A percentile compares a stretch with the other conserved stretches of the same genome.
phyloP scores from a whole-genome alignment of 1,139 yeast species.

The Yamadazyma sp. region DNA sequence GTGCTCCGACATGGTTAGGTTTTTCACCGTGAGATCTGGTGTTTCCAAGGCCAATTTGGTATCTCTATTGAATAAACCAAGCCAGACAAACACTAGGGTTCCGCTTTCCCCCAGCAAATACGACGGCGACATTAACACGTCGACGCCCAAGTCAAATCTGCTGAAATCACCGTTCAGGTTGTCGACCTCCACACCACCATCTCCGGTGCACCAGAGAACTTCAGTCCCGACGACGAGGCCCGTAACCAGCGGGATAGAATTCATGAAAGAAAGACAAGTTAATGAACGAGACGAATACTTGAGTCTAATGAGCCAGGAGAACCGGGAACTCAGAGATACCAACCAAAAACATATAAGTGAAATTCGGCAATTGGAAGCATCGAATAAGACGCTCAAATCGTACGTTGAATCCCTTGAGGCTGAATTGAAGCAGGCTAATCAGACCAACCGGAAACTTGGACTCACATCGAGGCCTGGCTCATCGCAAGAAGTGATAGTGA shows the following conservation, averaged over 20 bases:
- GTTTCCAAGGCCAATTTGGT: constrained; percentile 15
- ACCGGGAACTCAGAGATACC: constrained; percentile 10
- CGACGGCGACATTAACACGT: not conserved
- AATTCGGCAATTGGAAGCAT: constrained; percentile 21
- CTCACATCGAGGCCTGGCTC: not conserved
- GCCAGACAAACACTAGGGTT: not conserved
- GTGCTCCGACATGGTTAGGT: constrained; percentile 21
- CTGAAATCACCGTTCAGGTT: no score
- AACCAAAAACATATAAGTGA: constrained; percentile 11
- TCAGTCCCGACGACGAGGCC: constrained; percentile 5
- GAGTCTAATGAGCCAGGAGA: constrained; percentile 13
- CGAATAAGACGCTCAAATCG: constrained; percentile 19
- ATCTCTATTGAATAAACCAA: constrained; percentile 8
- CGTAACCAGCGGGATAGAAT: not conserved
- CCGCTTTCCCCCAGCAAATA: constrained; percentile 4
- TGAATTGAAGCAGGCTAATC: constrained; percentile 9
- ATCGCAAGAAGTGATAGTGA: constrained; percentile 6
- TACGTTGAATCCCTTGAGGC: constrained; percentile 23
- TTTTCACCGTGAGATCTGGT: constrained; percentile 26
- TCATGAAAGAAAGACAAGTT: constrained; percentile 16
- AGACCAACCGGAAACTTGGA: not conserved
- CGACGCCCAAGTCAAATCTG: not conserved
- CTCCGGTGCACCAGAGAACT: not conserved
- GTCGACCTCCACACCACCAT: not conserved
- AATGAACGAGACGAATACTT: constrained; percentile 17